Percentiles rank a stretch among this genome's conserved stretches.
These are phyloP conservation scores for Candida germanica DNA, from an alignment of 805 yeast genomes.

Conservation along the genomic window DNA sequence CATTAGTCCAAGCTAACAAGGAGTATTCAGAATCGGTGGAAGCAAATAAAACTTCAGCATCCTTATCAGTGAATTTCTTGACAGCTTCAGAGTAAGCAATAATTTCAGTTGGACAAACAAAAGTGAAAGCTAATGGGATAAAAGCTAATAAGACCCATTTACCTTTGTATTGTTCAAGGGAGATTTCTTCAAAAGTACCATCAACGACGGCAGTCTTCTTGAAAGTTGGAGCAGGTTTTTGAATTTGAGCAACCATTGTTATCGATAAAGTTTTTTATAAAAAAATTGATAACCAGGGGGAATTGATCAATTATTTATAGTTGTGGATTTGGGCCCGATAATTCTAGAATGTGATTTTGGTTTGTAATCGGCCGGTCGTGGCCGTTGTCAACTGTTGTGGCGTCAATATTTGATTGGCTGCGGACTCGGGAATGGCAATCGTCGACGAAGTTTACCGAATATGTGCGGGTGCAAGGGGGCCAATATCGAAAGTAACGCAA, in stretches of 20 bases:
- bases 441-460: no score
- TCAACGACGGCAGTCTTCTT: conserved; percentile 96
- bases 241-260: conserved; percentile 82
- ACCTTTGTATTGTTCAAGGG: conserved; percentile 94
- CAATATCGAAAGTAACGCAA: no score
- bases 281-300: neutral
- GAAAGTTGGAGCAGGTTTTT: conserved; percentile 95
- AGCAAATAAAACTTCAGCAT: conserved; percentile 87
- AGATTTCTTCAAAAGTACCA: conserved; percentile 92
- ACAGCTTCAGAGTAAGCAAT: conserved; percentile 97
- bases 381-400: conserved; percentile 4
- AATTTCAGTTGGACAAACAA: conserved; percentile 99
- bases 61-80: conserved; percentile 82
- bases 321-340: neutral
- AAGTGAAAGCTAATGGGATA: conserved; percentile 98
- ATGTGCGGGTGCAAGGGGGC: no score
- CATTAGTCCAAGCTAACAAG: conserved; percentile 96
- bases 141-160: conserved; percentile 97
- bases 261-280: neutral
- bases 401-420: conserved; percentile 4
- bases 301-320: conserved; percentile 6
- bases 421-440: neutral
- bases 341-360: conserved; percentile 11
- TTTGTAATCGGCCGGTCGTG: conserved; percentile 13
- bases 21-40: conserved; percentile 99